Percentiles rank a stretch among this genome's conserved stretches.
These are phyloP conservation scores for Fusarium avenaceum DNA, from an alignment of 2,329 filamentous ascomycete genomes.

Conservation along the genomic window DNA sequence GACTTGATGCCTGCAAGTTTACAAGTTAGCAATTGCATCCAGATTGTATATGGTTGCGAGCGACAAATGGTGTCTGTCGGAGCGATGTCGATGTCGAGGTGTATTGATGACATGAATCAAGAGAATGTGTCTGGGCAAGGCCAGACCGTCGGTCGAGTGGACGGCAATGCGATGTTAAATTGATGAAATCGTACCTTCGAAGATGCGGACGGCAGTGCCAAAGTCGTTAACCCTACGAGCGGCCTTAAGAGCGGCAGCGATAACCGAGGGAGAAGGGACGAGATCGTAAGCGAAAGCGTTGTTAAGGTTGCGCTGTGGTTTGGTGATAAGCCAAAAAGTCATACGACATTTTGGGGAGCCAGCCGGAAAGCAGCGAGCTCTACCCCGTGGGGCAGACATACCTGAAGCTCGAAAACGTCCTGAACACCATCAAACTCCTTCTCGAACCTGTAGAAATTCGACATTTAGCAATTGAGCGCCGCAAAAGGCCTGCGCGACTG, in stretches of 20 bases:
- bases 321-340: slow-evolving; percentile 50
- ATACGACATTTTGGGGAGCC: slow-evolving; percentile 50
- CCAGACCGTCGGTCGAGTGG: slow-evolving; percentile 28
- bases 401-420: slow-evolving; percentile 99
- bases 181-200: slow-evolving; percentile 80
- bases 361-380: slow-evolving; percentile 41
- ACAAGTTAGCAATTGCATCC: slow-evolving; percentile 35
- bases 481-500: slow-evolving; percentile 33
- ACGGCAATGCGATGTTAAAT: slow-evolving; percentile 31
- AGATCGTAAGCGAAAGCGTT: slow-evolving; percentile 99
- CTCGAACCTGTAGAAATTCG: slow-evolving; percentile 80
- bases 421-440: slow-evolving; percentile 98
- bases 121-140: slow-evolving; percentile 8
- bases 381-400: slow-evolving; percentile 60
- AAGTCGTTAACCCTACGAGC: slow-evolving; percentile 98
- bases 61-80: not conserved
- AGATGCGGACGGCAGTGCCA: slow-evolving; percentile 97
- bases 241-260: slow-evolving; percentile 91
- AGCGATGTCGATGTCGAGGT: slow-evolving; percentile 2
- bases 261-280: slow-evolving; percentile 91
- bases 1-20: slow-evolving; percentile 86
- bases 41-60: slow-evolving; percentile 8
- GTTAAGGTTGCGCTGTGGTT: slow-evolving; percentile 86
- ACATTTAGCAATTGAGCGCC: slow-evolving; percentile 50
- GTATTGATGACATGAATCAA: slow-evolving; percentile 22